phyloP scores from a whole-genome alignment of 2,329 filamentous ascomycete genomes.

The Hymenoscyphus infarciens region DNA sequence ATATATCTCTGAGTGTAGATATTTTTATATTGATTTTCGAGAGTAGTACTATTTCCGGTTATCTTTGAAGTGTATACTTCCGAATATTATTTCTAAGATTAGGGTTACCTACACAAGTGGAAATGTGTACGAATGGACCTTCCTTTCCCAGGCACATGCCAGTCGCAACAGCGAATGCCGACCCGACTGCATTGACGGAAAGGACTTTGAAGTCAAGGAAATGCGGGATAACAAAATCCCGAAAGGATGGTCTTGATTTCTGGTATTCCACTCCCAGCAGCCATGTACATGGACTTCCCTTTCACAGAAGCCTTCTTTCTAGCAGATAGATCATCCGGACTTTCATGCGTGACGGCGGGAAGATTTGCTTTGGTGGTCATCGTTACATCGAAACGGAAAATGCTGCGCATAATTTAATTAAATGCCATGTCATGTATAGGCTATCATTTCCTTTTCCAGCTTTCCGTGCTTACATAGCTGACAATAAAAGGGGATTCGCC shows the following conservation, averaged over 20 bases:
- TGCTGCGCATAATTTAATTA: too few relatives aligned
- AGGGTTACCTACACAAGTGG: slow-evolving; percentile 47
- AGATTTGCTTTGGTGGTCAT: slow-evolving; percentile 48
- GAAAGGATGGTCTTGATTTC: slow-evolving; percentile 60
- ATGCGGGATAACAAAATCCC: slow-evolving; percentile 57
- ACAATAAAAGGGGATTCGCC: too few relatives aligned
- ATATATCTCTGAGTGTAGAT: too few relatives aligned
- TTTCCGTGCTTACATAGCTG: too few relatives aligned
- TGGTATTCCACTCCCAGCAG: slow-evolving; percentile 55
- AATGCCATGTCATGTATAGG: too few relatives aligned
- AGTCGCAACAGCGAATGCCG: slow-evolving; percentile 54
- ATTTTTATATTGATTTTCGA: too few relatives aligned
- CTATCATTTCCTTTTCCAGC: too few relatives aligned
- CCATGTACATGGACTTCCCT: slow-evolving; percentile 56
- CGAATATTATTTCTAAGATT: too few relatives aligned
- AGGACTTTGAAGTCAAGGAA: slow-evolving; percentile 54
- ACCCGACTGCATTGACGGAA: slow-evolving; percentile 54
- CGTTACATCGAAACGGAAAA: too few relatives aligned
- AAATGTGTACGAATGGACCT: slow-evolving; percentile 60
- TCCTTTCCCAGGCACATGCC: slow-evolving; percentile 61
- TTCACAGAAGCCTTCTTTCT: slow-evolving; percentile 19
- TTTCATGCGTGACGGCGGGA: slow-evolving; percentile 38
- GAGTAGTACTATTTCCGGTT: too few relatives aligned
- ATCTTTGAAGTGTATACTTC: too few relatives aligned
- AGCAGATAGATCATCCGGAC: slow-evolving; percentile 11